A percentile compares a stretch with the other conserved stretches of the same genome.
These are phyloP conservation scores for Monilinia vaccinii-corymbosi DNA, from an alignment of 2,329 filamentous ascomycete species.

Conservation along the genomic window DNA sequence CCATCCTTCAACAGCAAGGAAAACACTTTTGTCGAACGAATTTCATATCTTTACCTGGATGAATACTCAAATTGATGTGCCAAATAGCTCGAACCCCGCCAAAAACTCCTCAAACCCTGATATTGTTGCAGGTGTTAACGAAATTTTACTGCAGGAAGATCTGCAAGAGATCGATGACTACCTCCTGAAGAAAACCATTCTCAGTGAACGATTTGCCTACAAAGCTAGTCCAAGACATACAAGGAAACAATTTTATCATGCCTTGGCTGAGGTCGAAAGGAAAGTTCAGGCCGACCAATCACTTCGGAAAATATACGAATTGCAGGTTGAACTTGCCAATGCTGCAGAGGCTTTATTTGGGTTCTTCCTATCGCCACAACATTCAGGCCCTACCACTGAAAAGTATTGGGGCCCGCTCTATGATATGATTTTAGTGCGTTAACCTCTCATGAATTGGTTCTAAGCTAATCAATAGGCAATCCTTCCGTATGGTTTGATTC, in stretches of 20 bases:
- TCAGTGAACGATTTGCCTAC: neutral
- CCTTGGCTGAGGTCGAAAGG: constrained; percentile 9
- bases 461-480: neutral
- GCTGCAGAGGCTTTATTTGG: constrained; percentile 33
- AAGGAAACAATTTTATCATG: neutral
- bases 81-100: neutral
- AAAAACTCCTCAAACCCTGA: neutral
- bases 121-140: neutral
- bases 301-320: constrained; percentile 17
- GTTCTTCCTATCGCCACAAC: constrained; percentile 35
- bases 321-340: constrained; percentile 34
- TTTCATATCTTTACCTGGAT: neutral
- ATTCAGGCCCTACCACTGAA: constrained; percentile 31
- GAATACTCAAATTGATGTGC: neutral
- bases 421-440: constrained; percentile 26
- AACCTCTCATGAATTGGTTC: neutral
- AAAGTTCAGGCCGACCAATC: constrained; percentile 14
- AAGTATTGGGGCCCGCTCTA: constrained; percentile 39
- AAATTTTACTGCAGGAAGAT: neutral
- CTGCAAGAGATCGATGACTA: neutral
- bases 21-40: neutral
- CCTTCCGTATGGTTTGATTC: neutral
- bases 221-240: neutral
- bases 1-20: neutral
- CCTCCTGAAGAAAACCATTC: neutral